phyloP scores from a whole-genome alignment of 805 yeast species.

The Suhomyces pyralidae region DNA sequence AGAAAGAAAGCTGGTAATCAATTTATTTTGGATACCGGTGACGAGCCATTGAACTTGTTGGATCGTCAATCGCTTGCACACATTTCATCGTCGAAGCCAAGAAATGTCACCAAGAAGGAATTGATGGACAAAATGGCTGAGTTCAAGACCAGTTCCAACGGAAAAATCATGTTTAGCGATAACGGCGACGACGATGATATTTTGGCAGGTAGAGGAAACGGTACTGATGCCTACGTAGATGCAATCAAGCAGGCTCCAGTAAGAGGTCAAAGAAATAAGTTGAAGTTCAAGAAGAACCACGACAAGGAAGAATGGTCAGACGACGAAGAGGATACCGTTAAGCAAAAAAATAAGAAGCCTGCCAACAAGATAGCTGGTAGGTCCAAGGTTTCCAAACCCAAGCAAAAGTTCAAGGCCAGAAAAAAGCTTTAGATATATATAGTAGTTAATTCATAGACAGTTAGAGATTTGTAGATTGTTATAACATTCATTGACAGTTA shows the following conservation, averaged over 20 bases:
- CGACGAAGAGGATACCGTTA: conserved; percentile 36
- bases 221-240: conserved; percentile 88
- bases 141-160: conserved; percentile 52
- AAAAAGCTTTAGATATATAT: conserved; percentile 47
- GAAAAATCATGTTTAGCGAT: conserved; percentile 66
- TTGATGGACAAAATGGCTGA: conserved; percentile 33
- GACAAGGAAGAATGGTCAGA: conserved; percentile 48
- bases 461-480: not conserved
- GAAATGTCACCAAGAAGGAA: conserved; percentile 47
- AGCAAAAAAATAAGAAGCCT: not conserved
- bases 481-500: too few species aligned
- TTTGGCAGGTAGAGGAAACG: conserved; percentile 43
- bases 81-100: conserved; percentile 85
- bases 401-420: conserved; percentile 54
- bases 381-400: conserved; percentile 33
- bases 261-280: conserved; percentile 87
- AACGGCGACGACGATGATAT: conserved; percentile 32
- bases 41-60: conserved; percentile 80
- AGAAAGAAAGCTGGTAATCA: conserved; percentile 43
- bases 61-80: conserved; percentile 83
- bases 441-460: not conserved
- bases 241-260: conserved; percentile 93
- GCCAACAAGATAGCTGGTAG: conserved; percentile 15
- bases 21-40: conserved; percentile 74
- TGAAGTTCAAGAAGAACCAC: conserved; percentile 74